Percentiles rank a stretch among this genome's conserved stretches.
Conservation (phyloP, 2,329 filamentous ascomycete genomes). For the Botrytis cinerea region DNA sequence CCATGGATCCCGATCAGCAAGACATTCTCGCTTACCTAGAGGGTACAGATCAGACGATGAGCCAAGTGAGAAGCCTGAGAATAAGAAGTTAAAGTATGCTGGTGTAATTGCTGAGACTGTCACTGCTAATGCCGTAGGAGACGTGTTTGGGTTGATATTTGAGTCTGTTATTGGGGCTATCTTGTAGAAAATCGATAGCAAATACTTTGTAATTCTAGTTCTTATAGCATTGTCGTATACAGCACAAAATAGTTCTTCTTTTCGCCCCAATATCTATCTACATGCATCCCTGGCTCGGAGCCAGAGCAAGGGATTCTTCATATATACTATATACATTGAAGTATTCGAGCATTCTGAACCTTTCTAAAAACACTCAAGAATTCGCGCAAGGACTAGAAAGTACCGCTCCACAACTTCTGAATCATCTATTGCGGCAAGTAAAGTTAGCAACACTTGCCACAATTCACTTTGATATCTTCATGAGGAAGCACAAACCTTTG, state of each 20-base stretch:
- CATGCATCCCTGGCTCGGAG: background rate
- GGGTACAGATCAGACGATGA: background rate
- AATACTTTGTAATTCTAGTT: background rate
- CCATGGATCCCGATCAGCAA: background rate
- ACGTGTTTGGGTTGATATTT: conserved; percentile 3
- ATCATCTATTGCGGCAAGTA: background rate
- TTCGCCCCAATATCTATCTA: background rate
- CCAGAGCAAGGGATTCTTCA: background rate
- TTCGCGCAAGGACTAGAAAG: background rate
- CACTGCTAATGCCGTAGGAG: conserved; percentile 6
- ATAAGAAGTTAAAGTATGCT: background rate
- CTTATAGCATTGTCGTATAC: background rate
- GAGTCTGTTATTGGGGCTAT: conserved; percentile 12
- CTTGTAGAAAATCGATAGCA: background rate
- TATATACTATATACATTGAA: background rate
- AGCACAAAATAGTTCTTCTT: background rate
- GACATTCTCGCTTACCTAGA: background rate
- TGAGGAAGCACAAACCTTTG: background rate
- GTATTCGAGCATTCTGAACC: background rate
- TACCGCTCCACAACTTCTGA: background rate
- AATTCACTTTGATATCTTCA: background rate
- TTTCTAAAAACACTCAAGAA: background rate
- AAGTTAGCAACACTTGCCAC: background rate
- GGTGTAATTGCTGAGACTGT: conserved; percentile 3
- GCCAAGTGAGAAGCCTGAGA: background rate